phyloP scores from a whole-genome alignment of 768 basidiomycete species.

The Megacollybia marginata region DNA sequence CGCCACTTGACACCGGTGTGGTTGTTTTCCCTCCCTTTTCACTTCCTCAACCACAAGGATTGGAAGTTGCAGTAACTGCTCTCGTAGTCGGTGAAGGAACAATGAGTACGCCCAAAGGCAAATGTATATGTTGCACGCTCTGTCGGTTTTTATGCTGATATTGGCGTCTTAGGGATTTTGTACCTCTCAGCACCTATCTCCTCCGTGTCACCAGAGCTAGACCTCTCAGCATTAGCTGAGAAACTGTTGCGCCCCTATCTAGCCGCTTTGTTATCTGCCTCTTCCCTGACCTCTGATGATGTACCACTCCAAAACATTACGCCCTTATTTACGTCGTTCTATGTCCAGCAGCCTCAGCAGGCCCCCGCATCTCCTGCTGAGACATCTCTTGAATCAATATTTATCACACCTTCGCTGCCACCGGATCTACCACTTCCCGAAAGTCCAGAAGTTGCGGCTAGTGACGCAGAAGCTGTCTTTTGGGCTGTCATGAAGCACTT shows the following conservation, averaged over 20 bases:
- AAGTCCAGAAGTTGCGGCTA: constrained; percentile 46
- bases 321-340: constrained; percentile 9
- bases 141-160: constrained; percentile 14
- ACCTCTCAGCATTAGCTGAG: not conserved
- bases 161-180: constrained; percentile 3
- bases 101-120: constrained; percentile 65
- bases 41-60: constrained; percentile 37
- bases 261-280: not conserved
- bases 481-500: constrained; percentile 32
- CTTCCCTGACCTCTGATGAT: not conserved
- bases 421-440: constrained; percentile 35
- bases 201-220: not conserved
- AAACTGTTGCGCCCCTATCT: not conserved
- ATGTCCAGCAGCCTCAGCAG: constrained; percentile 22
- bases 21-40: constrained; percentile 71
- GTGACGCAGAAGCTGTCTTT: constrained; percentile 50
- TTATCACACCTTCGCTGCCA: constrained; percentile 15
- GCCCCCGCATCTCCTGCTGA: constrained; percentile 2
- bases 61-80: constrained; percentile 46
- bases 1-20: constrained; percentile 47
- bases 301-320: too few species aligned
- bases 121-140: constrained; percentile 42
- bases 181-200: not conserved
- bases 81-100: constrained; percentile 68
- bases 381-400: not conserved